Evolutionary conservation across 2,329 filamentous ascomycete genomes (phyloP), one percentile per base, ranked within the genome.

Genomic region (Xylaria sp.): DNA sequence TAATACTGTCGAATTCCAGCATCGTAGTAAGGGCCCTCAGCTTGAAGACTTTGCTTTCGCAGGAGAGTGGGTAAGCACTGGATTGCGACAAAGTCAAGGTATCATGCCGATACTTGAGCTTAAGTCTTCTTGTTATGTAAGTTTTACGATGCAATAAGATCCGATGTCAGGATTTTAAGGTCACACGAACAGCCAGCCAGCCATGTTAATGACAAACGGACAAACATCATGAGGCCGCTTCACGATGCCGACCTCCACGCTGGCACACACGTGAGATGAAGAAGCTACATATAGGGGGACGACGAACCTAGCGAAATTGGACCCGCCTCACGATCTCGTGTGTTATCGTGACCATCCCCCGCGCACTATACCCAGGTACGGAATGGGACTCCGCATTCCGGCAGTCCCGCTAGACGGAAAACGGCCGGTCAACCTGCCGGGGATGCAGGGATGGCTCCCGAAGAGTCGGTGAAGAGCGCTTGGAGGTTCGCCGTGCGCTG

Each of bases 381-480:
- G 38, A n/a, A 64, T 54, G 10, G 39, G 20, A 56, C 66, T 63
- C 64, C 64, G 65, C 65, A 67, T 36, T 47, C 29, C 49, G 58
- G 38, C 45, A 42, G 36, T 36, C 45, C 59, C 63, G 53, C 61
- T 67, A 55, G 58, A 61, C 31, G 61, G 61, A 58, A 53, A 63
- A 31, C 17, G 50, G 57, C 50, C 61, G 61, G 61, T 31, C 20
- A 33, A 49, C 33, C 17, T 31, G 27, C 51, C 60, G 67, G 64
- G 60, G 57, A 63, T 59, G 66, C 29, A 58, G 51, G 64, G 47
- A 45, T 61, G 29, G 49, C 38, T 62, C 39, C 67, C 67, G 67
- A 63, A 66, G 33, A 69, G 65, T 65, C 67, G 67, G 67, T 69
- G 67, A 67, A 22, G 33, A 59, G 33, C 17, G 25, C 22, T 57